These are phyloP conservation scores for Apiotrichum sp. DNA, from an alignment of 1,284 basidiomycete species.

Conservation along the genomic window DNA sequence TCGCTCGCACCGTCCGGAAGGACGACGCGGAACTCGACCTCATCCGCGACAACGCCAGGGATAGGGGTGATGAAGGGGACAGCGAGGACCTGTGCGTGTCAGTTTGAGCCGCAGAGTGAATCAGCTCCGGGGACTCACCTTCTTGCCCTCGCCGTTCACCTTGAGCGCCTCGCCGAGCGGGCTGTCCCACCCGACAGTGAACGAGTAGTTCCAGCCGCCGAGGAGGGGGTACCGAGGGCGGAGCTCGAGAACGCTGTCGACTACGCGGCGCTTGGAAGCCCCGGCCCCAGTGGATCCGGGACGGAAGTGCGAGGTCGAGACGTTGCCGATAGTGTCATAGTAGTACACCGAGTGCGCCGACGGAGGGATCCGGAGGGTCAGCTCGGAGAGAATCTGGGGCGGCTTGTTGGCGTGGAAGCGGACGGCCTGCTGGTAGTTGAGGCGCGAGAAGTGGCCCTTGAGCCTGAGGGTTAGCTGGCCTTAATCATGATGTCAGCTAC, in stretches of 20 bases:
- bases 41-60: conserved; percentile 70
- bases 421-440: conserved; percentile 69
- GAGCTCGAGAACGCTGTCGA: conserved; percentile 62
- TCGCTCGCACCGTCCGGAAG: conserved; percentile 91
- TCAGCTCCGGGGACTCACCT: conserved; percentile 49
- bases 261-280: conserved; percentile 38
- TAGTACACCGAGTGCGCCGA: conserved; percentile 76
- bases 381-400: conserved; percentile 63
- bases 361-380: conserved; percentile 67
- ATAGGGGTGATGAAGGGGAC: conserved; percentile 82
- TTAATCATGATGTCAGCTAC: conserved; percentile 38
- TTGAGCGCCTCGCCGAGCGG: conserved; percentile 60
- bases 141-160: conserved; percentile 47
- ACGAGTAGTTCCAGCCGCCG: conserved; percentile 97
- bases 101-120: background rate
- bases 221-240: conserved; percentile 85
- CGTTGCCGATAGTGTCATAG: conserved; percentile 89
- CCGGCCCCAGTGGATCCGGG: conserved; percentile 51
- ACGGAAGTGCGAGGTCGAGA: conserved; percentile 86
- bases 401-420: conserved; percentile 59
- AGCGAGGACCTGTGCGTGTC: conserved; percentile 53
- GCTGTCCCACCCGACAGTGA: conserved; percentile 87
- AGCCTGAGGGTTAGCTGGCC: conserved; percentile 54
- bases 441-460: conserved; percentile 91
- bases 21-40: conserved; percentile 72